Evolutionary conservation across 2,329 filamentous ascomycete genomes (phyloP).

Genomic region (Colletotrichum eleusines): DNA sequence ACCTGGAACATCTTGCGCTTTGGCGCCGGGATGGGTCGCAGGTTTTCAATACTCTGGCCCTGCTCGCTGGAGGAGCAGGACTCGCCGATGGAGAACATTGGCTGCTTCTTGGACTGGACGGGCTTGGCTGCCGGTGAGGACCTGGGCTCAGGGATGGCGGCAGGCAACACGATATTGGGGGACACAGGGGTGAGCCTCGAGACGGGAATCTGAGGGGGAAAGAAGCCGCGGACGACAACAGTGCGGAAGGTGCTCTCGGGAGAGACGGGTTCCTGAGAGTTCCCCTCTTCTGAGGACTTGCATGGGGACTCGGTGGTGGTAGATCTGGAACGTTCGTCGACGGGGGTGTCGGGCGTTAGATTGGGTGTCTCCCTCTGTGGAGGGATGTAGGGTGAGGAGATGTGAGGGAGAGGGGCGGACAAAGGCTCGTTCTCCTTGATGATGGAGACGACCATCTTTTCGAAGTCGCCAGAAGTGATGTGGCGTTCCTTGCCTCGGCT

Average conservation of each 20-base stretch:
- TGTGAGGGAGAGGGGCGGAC: slow-evolving; percentile 63
- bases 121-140: no score
- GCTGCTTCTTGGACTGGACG: no score
- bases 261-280: slow-evolving; percentile 50
- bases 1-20: no score
- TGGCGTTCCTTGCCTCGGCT: no score
- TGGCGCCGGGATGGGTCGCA: slow-evolving; percentile 49
- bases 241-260: slow-evolving; percentile 64
- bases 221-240: slow-evolving; percentile 88
- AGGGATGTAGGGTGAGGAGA: slow-evolving; percentile 52
- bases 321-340: slow-evolving; percentile 57
- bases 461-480: no score
- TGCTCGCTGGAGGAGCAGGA: slow-evolving; percentile 81
- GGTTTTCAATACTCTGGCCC: slow-evolving; percentile 62
- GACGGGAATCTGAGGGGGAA: slow-evolving; percentile 75
- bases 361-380: slow-evolving; percentile 61
- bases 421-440: no score
- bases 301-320: slow-evolving; percentile 63
- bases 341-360: slow-evolving; percentile 45
- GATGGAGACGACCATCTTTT: no score
- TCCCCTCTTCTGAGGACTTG: slow-evolving; percentile 72
- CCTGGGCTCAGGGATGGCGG: no score
- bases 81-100: slow-evolving; percentile 79
- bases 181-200: slow-evolving; percentile 61
- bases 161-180: slow-evolving; percentile 61